Base-by-base conservation (phyloP, 345 rosid species). In the Arabidopsis suecica region DNA sequence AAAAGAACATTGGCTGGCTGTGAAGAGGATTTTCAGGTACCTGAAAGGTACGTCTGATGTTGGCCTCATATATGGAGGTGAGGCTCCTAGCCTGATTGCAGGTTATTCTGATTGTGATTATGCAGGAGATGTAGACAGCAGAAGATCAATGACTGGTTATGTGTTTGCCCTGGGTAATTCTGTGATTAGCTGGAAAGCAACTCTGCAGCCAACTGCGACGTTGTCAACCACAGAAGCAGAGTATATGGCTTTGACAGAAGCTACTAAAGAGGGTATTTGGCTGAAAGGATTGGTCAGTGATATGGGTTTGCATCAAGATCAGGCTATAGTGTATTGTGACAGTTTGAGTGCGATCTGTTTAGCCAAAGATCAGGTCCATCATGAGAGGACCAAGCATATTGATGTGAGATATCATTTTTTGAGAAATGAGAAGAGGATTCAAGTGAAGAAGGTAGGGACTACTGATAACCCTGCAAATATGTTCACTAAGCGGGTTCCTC, bases 331-430 rank as follows among this genome's bases (percentile, higher is more conserved):
- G 5, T 25, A 8, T 0, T 63, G 23, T 44, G 40, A 63, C 14
- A 63, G 54, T 5, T 45, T 25, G 14, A 42, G 40, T 63, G 53
- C 14, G 2, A 63, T 63, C 2, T 14, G 14, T 8, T 63, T 63
- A 44, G 23, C 68, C 7, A 63, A 45, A 5, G 67, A 41, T 41
- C 37, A 62, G 0, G 36, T 62, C 2, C 53, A 63, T 45, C 68
- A 63, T 63, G 25, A 44, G 1, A 45, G 54, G 2, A 44, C 68
- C 7, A 62, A 62, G 4, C 38, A 63, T 61, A 61, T 61, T 61
- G 50, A 61, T 38, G 32, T 61, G 13, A 61, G 32, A 23, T 62
- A 62, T 42, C 55, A 63, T 14, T n/a, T 63, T 7, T 2, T 45
- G 54, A 44, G 40, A 44, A 14, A 0, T 45, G 38, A 28, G 4